A percentile compares a stretch with the other conserved stretches of the same genome.
phyloP scores from a whole-genome alignment of 306 rosid species.

The Prunus mongolica region DNA sequence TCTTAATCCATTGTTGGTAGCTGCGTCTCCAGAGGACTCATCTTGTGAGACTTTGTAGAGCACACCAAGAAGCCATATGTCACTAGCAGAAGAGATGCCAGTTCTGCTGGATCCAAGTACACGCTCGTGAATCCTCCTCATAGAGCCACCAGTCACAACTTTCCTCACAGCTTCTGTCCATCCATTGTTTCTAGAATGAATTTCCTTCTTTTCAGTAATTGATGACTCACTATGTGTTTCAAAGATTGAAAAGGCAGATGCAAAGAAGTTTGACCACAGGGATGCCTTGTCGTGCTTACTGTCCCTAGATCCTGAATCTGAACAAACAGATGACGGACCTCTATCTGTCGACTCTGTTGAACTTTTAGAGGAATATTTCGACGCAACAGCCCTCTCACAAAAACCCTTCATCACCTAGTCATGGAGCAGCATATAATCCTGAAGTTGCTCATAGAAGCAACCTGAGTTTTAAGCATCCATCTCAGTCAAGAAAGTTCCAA shows the following conservation, averaged over 20 bases:
- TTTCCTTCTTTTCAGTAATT: constrained; percentile 64
- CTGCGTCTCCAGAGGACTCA: constrained; percentile 47
- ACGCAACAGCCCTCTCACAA: constrained; percentile 51
- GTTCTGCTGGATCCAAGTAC: constrained; percentile 66
- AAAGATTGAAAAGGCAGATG: constrained; percentile 68
- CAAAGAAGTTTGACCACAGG: constrained; percentile 74
- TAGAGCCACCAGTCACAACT: constrained; percentile 62
- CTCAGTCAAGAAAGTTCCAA: not conserved
- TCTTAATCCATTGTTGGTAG: constrained; percentile 39
- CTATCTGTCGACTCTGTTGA: constrained; percentile 50
- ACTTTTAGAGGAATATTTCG: constrained; percentile 54
- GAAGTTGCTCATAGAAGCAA: constrained; percentile 50
- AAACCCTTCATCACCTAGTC: constrained; percentile 68
- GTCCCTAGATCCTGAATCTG: constrained; percentile 47
- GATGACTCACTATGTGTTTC: constrained; percentile 69
- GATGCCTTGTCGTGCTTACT: constrained; percentile 59
- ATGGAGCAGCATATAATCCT: constrained; percentile 32
- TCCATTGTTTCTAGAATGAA: constrained; percentile 56
- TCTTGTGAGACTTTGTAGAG: constrained; percentile 58
- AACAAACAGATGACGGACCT: constrained; percentile 41
- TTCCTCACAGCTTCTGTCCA: constrained; percentile 82
- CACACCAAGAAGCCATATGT: constrained; percentile 92
- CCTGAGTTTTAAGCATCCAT: not conserved
- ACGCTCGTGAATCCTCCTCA: constrained; percentile 87
- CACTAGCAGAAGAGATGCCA: constrained; percentile 70